Evolutionary conservation across 176 grass and related monocot genomes (phyloP), one percentile per base, ranked within the genome.

Genomic region (Dactylis glomerata): DNA sequence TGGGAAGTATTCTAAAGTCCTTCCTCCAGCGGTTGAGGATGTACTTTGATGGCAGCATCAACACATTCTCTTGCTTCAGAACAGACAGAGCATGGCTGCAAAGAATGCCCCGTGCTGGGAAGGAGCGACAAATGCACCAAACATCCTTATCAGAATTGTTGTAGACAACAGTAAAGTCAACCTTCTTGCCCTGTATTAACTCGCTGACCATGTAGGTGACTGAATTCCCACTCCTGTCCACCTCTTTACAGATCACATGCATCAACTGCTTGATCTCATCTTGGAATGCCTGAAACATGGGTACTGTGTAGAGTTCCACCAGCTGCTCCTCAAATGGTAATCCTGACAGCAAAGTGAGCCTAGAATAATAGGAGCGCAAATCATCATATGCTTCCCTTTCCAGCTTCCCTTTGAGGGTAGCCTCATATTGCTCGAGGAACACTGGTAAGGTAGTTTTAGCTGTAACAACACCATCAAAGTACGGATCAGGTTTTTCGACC

Each of bases 261-360:
- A 97, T 97, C 83, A 97, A 86, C 77, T 97, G 94, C 66, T 93
- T 93, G 65, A 97, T 93, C 80, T 97, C 91, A 16, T 97, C 92
- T 73, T 97, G 94, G 80, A 97, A 97, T 30, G 88, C 87, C 90
- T 94, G 92, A 68, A 94, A 94, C 87, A 97, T 94, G 51, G 90
- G 93, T 69, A 97, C 86, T 6, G 94, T 94, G 65, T 97, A 97
- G 47, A 94, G 82, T 77, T 97, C 88, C 38, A 89, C 76, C 71
- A 97, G 92, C 82, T 97, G 94, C 79, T 97, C 89, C 72, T 97
- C 94, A 72, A 97, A 94, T 78, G 86, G 89, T 58, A 97, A 86
- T 83, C 92, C 92, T 28, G 94, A 97, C 38, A 97, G 38, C 47
- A 90, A 86, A 75, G 90, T 91, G 22, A 91, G 94, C 61, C 94